Conservation (phyloP, 805 yeast genomes). For the Metschnikowia cerradonensis region DNA sequence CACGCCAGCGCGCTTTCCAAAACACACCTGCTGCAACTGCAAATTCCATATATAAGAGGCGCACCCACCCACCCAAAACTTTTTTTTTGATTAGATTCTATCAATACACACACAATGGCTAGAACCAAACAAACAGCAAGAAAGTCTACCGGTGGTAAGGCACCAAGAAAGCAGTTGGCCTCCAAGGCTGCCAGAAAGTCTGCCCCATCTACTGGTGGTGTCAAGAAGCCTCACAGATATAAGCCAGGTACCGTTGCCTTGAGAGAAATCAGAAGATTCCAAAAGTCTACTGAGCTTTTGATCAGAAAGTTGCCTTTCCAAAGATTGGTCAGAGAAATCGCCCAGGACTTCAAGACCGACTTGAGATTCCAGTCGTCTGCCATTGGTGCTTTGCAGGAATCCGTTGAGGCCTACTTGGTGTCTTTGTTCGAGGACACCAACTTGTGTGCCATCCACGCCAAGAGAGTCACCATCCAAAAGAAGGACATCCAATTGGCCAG, state of each 20-base stretch:
- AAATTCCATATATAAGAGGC: slow-evolving; percentile 9
- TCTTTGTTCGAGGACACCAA: slow-evolving; percentile 96
- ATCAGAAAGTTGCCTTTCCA: slow-evolving; percentile 97
- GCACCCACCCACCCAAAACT: not conserved
- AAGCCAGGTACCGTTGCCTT: slow-evolving; percentile 96
- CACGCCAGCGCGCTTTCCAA: slow-evolving; percentile 3
- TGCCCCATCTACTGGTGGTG: slow-evolving; percentile 91
- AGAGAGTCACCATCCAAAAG: slow-evolving; percentile 98
- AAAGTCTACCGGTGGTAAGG: slow-evolving; percentile 94
- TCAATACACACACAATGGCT: slow-evolving; percentile 52
- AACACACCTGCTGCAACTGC: slow-evolving; percentile 2
- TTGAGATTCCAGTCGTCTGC: slow-evolving; percentile 97
- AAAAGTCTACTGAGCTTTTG: slow-evolving; percentile 90
- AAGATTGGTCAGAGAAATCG: slow-evolving; percentile 93
- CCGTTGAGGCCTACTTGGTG: slow-evolving; percentile 96
- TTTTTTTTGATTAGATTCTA: too few relatives aligned
- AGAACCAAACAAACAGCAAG: slow-evolving; percentile 94
- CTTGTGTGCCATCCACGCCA: slow-evolving; percentile 98
- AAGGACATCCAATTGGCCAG: slow-evolving; percentile 97
- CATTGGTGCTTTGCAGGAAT: slow-evolving; percentile 96
- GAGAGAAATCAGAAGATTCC: slow-evolving; percentile 97
- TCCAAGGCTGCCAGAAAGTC: slow-evolving; percentile 92
- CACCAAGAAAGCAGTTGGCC: slow-evolving; percentile 91
- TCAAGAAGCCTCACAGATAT: slow-evolving; percentile 92
- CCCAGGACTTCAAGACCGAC: slow-evolving; percentile 89